Percentiles rank a stretch among this genome's conserved stretches.
Evolutionary conservation across 805 yeast genomes (phyloP).

Genomic region (Wickerhamomyces subpelliculosus): DNA sequence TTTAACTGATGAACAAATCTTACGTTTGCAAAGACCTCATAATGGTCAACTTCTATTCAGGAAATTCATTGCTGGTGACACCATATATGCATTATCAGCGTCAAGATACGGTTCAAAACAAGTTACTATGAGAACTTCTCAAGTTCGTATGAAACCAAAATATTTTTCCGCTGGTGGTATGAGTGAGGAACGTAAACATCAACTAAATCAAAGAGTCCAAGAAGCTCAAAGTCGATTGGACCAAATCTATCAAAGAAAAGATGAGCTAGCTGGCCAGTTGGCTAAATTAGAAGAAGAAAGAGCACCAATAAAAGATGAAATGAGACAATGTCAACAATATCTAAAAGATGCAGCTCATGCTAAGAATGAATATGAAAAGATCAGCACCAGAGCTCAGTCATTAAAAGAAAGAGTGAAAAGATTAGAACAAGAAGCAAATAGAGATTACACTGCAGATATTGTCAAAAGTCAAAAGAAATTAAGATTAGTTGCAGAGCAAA

Average conservation of each 20-base stretch:
- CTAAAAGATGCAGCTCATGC: constrained; percentile 5
- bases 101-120: constrained; percentile 65
- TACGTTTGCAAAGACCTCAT: constrained; percentile 28
- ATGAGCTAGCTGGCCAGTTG: constrained; percentile 6
- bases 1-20: constrained; percentile 27
- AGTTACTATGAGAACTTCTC: constrained; percentile 18
- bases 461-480: constrained; percentile 26
- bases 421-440: constrained; percentile 30
- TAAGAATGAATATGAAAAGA: constrained; percentile 14
- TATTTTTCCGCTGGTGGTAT: constrained; percentile 16
- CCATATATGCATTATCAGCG: constrained; percentile 39
- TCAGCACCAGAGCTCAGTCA: constrained; percentile 20
- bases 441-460: constrained; percentile 35
- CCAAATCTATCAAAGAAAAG: constrained; percentile 7
- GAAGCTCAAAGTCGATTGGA: constrained; percentile 6
- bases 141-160: constrained; percentile 3
- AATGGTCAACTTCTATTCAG: constrained; percentile 40
- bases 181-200: constrained; percentile 12
- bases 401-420: constrained; percentile 25
- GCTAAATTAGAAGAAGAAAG: constrained; percentile 2
- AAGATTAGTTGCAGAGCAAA: constrained; percentile 12
- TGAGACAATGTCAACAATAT: constrained; percentile 1
- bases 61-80: constrained; percentile 55
- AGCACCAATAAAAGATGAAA: constrained; percentile 8
- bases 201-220: constrained; percentile 1